Evolutionary conservation across 352 stramenopile genomes (phyloP).

Genomic region (Thalassiosira hispida): DNA sequence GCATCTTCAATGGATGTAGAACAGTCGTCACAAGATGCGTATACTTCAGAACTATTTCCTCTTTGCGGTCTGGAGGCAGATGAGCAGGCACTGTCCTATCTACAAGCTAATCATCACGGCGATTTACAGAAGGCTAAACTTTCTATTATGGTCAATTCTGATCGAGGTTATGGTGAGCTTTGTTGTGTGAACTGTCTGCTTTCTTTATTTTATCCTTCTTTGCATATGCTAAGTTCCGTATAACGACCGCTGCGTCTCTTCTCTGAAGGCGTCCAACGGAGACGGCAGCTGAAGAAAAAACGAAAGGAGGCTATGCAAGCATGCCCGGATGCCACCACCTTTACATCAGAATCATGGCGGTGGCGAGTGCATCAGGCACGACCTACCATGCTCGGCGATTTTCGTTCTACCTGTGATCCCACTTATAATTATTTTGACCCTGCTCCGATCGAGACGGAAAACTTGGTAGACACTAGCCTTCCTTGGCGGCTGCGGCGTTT

Average conservation of each 20-base stretch:
- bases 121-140: conserved; percentile 53
- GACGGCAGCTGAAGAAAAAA: conserved; percentile 53
- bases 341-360: conserved; percentile 62
- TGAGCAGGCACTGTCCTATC: conserved; percentile 51
- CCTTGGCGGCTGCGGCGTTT: conserved; percentile 47
- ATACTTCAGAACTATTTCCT: conserved; percentile 18
- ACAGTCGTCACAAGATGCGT: conserved; percentile 5
- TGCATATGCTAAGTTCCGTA: conserved; percentile 2
- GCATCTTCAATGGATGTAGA: not conserved
- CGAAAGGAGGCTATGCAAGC: conserved; percentile 45
- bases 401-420: conserved; percentile 34
- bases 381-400: conserved; percentile 57
- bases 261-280: conserved; percentile 40
- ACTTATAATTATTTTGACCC: conserved; percentile 59
- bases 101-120: conserved; percentile 41
- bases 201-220: conserved; percentile 1
- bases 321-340: conserved; percentile 52
- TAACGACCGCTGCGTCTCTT: not conserved
- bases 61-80: conserved; percentile 60
- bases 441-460: conserved; percentile 23
- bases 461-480: conserved; percentile 25
- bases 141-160: conserved; percentile 52
- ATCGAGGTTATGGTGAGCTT: conserved; percentile 57
- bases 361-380: conserved; percentile 58
- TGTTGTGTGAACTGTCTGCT: not conserved